Percentiles rank a stretch among this genome's conserved stretches.
These are phyloP conservation scores for Goffeauzyma gilvescens DNA, from an alignment of 768 basidiomycete species.

Conservation along the genomic window DNA sequence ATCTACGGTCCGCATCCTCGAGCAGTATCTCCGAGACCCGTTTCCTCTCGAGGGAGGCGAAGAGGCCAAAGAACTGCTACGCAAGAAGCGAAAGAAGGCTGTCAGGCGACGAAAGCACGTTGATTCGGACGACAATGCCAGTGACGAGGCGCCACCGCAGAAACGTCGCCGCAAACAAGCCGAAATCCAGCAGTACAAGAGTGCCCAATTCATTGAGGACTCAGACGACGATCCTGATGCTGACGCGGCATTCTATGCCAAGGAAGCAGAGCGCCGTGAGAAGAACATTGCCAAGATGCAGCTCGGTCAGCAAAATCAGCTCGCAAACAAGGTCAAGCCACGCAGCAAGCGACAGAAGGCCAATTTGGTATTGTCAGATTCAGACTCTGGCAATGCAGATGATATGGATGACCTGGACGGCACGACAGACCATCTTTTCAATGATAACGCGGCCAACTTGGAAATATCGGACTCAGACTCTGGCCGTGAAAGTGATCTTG, in stretches of 20 bases:
- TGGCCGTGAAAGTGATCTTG: too few relatives aligned
- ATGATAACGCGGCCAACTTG: too few relatives aligned
- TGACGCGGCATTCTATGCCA: slow-evolving; percentile 44
- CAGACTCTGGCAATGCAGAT: too few relatives aligned
- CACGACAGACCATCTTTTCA: too few relatives aligned
- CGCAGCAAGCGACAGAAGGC: too few relatives aligned
- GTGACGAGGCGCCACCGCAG: slow-evolving; percentile 26
- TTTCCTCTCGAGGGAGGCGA: slow-evolving; percentile 63
- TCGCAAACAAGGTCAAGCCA: too few relatives aligned
- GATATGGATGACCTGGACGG: too few relatives aligned
- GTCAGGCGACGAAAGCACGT: slow-evolving; percentile 36
- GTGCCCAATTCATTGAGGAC: slow-evolving; percentile 78
- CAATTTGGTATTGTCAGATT: too few relatives aligned
- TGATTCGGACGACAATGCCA: slow-evolving; percentile 30
- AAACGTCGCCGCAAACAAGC: slow-evolving; percentile 32
- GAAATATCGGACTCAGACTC: too few relatives aligned
- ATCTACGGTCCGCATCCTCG: slow-evolving; percentile 52
- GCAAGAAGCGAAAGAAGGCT: slow-evolving; percentile 46
- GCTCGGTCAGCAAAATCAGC: too few relatives aligned
- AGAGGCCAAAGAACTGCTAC: slow-evolving; percentile 46
- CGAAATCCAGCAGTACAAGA: slow-evolving; percentile 61
- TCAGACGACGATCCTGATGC: slow-evolving; percentile 61
- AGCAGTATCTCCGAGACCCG: slow-evolving; percentile 63
- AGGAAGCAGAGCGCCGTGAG: slow-evolving; percentile 36
- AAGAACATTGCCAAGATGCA: slow-evolving; percentile 19